These are phyloP conservation scores for Mycena alexandri DNA, from an alignment of 768 basidiomycete species.

Conservation along the genomic window DNA sequence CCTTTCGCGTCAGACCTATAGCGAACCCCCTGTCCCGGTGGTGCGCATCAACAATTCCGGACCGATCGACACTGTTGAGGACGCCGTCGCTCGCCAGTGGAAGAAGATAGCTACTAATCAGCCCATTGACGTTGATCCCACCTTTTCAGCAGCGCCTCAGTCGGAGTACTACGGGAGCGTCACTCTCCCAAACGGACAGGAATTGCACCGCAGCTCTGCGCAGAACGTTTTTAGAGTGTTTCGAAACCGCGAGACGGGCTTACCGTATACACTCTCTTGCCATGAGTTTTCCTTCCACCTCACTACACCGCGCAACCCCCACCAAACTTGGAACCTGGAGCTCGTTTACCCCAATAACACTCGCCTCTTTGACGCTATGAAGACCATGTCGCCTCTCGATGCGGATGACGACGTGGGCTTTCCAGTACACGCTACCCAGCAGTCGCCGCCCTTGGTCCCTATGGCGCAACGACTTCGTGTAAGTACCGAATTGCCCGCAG, in stretches of 20 bases:
- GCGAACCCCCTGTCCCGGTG: too few species aligned
- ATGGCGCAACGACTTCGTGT: neutral
- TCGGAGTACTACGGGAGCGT: neutral
- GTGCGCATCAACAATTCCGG: too few species aligned
- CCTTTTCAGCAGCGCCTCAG: neutral
- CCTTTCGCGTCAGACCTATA: too few species aligned
- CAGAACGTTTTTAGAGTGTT: neutral
- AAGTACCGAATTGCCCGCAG: too few species aligned
- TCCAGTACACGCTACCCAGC: neutral
- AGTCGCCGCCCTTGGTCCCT: neutral
- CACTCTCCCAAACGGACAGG: neutral
- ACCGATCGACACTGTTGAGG: neutral
- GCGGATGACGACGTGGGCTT: neutral
- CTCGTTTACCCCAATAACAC: neutral
- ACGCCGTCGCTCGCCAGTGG: neutral
- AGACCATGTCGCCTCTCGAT: neutral
- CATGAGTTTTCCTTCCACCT: neutral
- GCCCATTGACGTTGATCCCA: neutral
- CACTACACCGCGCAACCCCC: neutral
- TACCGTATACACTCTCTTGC: neutral
- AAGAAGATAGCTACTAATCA: neutral
- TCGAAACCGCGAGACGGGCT: neutral
- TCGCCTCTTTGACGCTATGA: neutral
- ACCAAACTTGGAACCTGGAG: neutral
- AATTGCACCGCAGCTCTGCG: neutral